phyloP scores from a whole-genome alignment of 2,329 filamentous ascomycete species.

The Leptosphaerulina australis region DNA sequence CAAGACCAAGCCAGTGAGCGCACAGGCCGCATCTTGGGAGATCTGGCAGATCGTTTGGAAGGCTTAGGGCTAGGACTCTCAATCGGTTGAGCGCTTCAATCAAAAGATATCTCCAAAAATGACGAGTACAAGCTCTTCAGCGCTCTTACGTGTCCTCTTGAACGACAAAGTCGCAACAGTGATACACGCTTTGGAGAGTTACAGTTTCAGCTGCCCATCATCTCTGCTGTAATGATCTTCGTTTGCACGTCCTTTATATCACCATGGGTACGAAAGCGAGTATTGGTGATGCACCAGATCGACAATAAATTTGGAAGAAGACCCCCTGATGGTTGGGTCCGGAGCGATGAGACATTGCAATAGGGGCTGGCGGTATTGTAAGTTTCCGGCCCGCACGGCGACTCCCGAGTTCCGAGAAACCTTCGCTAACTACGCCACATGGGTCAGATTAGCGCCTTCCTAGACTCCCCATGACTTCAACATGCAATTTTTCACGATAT shows the following conservation, averaged over 20 bases:
- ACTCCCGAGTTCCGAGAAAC: slow-evolving; percentile 11
- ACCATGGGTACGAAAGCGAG: no score
- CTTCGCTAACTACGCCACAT: slow-evolving; percentile 3
- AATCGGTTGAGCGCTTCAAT: slow-evolving; percentile 19
- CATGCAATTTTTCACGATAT: background rate
- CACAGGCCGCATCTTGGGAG: slow-evolving; percentile 25
- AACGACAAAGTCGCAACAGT: no score
- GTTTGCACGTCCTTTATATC: no score
- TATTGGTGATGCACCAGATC: background rate
- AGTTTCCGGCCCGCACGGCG: slow-evolving; percentile 17
- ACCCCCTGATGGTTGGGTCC: background rate
- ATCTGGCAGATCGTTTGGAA: slow-evolving; percentile 26
- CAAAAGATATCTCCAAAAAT: background rate
- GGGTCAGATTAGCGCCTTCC: slow-evolving; percentile 7
- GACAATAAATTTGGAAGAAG: background rate
- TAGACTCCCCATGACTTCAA: background rate
- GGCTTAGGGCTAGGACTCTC: slow-evolving; percentile 28
- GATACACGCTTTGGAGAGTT: no score
- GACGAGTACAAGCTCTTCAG: no score
- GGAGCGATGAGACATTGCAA: slow-evolving; percentile 9
- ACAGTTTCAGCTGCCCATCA: no score
- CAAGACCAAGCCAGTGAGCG: slow-evolving; percentile 13
- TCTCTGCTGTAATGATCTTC: no score
- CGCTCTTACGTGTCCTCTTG: no score
- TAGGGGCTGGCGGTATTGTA: slow-evolving; percentile 14